phyloP scores from a whole-genome alignment of 1,284 basidiomycete species.

The Gomphus bonarii region DNA sequence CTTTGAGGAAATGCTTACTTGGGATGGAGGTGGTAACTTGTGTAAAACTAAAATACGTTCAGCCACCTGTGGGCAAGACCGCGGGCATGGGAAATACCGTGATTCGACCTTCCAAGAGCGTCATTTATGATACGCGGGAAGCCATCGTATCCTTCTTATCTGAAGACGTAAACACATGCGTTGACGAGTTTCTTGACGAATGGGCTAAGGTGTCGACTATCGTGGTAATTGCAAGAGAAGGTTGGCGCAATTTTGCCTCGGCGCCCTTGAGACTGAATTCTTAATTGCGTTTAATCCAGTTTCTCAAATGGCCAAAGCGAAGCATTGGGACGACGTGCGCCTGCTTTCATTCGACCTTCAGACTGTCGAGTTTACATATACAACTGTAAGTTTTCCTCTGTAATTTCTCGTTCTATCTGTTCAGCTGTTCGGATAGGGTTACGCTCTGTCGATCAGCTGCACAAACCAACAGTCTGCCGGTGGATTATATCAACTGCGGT shows the following conservation, averaged over 20 bases:
- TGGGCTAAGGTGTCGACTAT: slow-evolving; percentile 89
- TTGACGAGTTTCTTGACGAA: slow-evolving; percentile 80
- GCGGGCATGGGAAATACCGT: slow-evolving; percentile 45
- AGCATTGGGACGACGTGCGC: slow-evolving; percentile 60
- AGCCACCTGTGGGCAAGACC: slow-evolving; percentile 68
- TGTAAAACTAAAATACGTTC: slow-evolving; percentile 80
- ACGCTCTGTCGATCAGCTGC: slow-evolving; percentile 64
- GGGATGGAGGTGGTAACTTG: slow-evolving; percentile 62
- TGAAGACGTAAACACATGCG: slow-evolving; percentile 76
- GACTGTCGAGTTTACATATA: slow-evolving; percentile 80
- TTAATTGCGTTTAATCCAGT: slow-evolving; percentile 32
- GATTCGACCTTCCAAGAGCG: slow-evolving; percentile 69
- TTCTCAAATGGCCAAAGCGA: slow-evolving; percentile 66
- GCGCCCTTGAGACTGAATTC: slow-evolving; percentile 6
- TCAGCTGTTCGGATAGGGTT: slow-evolving; percentile 36
- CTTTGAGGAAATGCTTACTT: slow-evolving; percentile 8
- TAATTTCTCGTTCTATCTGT: background rate
- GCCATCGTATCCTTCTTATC: slow-evolving; percentile 82
- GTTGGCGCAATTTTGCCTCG: slow-evolving; percentile 27
- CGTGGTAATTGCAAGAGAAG: slow-evolving; percentile 83
- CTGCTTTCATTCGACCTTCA: slow-evolving; percentile 82
- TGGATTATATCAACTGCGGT: slow-evolving; percentile 62
- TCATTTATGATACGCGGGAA: slow-evolving; percentile 78
- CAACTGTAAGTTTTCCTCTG: slow-evolving; percentile 30
- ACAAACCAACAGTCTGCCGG: slow-evolving; percentile 54